A percentile compares a stretch with the other conserved stretches of the same genome.
These are phyloP conservation scores for Lippia alba DNA, from an alignment of 305 asterid genomes.

Conservation along the genomic window DNA sequence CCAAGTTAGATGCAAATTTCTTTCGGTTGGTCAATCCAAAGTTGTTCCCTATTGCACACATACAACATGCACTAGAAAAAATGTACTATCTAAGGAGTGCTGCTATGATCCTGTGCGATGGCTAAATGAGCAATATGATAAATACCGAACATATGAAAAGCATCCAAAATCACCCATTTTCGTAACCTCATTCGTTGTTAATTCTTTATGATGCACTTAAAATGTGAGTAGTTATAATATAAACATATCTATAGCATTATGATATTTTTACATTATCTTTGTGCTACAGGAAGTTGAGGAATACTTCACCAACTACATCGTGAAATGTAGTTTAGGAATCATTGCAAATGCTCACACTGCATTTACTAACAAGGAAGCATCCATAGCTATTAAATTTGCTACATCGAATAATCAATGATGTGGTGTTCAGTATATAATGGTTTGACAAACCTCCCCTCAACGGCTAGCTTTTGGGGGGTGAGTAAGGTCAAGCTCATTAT, in stretches of 20 bases:
- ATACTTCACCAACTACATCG: constrained; percentile 86
- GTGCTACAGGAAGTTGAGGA: constrained; percentile 74
- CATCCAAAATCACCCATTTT: constrained; percentile 48
- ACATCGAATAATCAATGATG: too few relatives aligned
- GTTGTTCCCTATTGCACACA: constrained; percentile 35
- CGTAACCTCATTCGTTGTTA: background rate
- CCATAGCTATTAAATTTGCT: too few relatives aligned
- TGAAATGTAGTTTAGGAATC: constrained; percentile 83
- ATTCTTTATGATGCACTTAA: background rate
- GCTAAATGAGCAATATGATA: constrained; percentile 60
- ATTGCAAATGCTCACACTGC: constrained; percentile 88
- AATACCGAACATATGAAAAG: constrained; percentile 40
- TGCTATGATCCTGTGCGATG: constrained; percentile 80
- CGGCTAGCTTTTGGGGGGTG: too few relatives aligned
- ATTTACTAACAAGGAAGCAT: constrained; percentile 69
- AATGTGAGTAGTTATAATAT: too few relatives aligned
- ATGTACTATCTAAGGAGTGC: constrained; percentile 69
- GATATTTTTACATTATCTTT: background rate
- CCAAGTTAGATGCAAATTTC: constrained; percentile 54
- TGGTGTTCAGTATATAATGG: too few relatives aligned
- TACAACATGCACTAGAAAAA: constrained; percentile 76
- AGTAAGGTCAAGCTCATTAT: too few relatives aligned
- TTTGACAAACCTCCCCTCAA: too few relatives aligned
- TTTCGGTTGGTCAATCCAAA: constrained; percentile 60
- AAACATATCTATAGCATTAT: too few relatives aligned